Conservation (phyloP, 352 stramenopile genomes). For the Globisporangium nodosum region DNA sequence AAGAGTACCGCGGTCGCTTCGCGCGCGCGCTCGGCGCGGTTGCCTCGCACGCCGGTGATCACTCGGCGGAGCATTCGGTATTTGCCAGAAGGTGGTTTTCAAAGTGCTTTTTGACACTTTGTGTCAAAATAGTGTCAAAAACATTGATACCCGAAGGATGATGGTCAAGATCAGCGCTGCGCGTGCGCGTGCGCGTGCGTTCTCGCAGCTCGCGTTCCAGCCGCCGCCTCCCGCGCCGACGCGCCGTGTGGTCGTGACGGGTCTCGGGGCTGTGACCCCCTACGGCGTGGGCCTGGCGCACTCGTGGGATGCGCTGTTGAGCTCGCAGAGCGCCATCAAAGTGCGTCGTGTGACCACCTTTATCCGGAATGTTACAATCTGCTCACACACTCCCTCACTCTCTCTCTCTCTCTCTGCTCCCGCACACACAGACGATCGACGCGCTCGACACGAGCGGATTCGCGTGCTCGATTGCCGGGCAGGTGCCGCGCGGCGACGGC, state of each 20-base stretch:
- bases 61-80: conserved; percentile 12
- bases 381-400: neutral
- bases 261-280: conserved; percentile 87
- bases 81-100: no score
- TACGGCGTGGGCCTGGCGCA: conserved; percentile 81
- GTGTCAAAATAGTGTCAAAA: neutral
- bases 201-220: conserved; percentile 64
- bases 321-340: conserved; percentile 69
- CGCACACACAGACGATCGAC: conserved; percentile 33
- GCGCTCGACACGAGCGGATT: conserved; percentile 51
- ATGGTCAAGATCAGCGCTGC: neutral
- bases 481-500: conserved; percentile 57
- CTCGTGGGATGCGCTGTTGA: conserved; percentile 80
- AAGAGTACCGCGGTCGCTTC: conserved; percentile 34
- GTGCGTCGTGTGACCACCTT: conserved; percentile 16
- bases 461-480: conserved; percentile 61
- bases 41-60: conserved; percentile 33
- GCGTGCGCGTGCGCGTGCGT: conserved; percentile 20
- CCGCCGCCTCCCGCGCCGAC: conserved; percentile 46
- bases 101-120: neutral
- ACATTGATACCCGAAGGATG: neutral
- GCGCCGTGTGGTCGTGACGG: conserved; percentile 90
- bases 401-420: neutral
- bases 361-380: neutral
- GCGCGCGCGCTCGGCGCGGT: conserved; percentile 27